phyloP scores from a whole-genome alignment of 768 basidiomycete genomes.

The Mycena haematopus region DNA sequence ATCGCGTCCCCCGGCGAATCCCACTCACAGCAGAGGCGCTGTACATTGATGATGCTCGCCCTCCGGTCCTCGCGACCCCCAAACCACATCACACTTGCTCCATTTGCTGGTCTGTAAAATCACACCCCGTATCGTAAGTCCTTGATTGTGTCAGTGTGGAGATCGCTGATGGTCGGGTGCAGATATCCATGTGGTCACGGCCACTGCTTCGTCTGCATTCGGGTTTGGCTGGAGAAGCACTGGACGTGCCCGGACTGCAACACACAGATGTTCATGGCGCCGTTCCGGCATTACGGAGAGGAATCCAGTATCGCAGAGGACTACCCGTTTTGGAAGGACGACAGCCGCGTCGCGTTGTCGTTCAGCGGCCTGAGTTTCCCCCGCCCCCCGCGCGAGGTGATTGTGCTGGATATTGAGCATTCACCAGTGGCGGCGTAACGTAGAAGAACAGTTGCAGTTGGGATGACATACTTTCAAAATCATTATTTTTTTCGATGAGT shows the following conservation, averaged over 20 bases:
- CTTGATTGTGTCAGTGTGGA: neutral
- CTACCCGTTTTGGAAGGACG: neutral
- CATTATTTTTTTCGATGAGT: no score
- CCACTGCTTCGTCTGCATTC: neutral
- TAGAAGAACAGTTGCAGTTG: no score
- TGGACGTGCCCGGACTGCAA: neutral
- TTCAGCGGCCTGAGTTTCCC: no score
- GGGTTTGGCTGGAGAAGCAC: neutral
- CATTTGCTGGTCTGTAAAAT: neutral
- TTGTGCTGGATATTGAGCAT: no score
- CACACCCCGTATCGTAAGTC: neutral
- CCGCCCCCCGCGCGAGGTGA: no score
- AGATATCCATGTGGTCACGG: neutral
- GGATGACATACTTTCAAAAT: no score
- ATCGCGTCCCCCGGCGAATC: no score
- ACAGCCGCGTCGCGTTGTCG: neutral
- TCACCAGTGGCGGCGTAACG: no score
- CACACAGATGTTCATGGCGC: neutral
- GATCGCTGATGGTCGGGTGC: no score
- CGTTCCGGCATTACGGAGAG: neutral
- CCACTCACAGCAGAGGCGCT: no score
- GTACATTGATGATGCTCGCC: no score
- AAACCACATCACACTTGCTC: slow-evolving; percentile 2
- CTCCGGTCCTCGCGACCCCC: no score
- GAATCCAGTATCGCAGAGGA: neutral